These are phyloP conservation scores for Funneliformis geosporum DNA, from an alignment of 192 early-diverging fungal genomes.

Conservation along the genomic window DNA sequence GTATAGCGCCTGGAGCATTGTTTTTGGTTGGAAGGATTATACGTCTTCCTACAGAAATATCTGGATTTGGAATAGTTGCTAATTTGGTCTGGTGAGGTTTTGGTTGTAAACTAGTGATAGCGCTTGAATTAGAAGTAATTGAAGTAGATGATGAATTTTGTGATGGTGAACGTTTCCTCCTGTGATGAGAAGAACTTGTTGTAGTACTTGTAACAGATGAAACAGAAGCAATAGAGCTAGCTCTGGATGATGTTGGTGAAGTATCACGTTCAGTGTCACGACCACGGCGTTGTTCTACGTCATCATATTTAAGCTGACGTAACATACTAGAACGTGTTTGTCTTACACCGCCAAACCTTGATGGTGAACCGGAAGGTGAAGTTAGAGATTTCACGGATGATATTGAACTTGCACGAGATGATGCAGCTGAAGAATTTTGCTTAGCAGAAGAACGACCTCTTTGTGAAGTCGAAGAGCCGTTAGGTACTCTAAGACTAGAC, in stretches of 20 bases:
- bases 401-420: conserved; percentile 26
- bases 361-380: conserved; percentile 29
- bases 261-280: conserved; percentile 3
- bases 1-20: conserved; percentile 30
- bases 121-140: background rate
- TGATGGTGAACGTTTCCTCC: conserved; percentile 26
- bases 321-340: conserved; percentile 33
- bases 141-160: conserved; percentile 8
- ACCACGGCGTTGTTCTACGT: conserved; percentile 29
- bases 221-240: conserved; percentile 29
- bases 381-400: conserved; percentile 7
- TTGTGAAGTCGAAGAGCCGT: background rate
- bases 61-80: conserved; percentile 17
- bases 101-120: conserved; percentile 20
- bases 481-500: conserved; percentile 13
- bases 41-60: conserved; percentile 33
- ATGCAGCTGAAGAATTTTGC: conserved; percentile 11
- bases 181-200: background rate
- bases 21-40: conserved; percentile 32
- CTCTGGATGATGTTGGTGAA: conserved; percentile 27
- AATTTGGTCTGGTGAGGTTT: conserved; percentile 28
- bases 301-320: conserved; percentile 31
- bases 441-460: conserved; percentile 20
- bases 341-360: conserved; percentile 21
- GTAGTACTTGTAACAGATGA: conserved; percentile 27